These are phyloP conservation scores for Leccinum ponderosum DNA, from an alignment of 1,284 basidiomycete genomes.

Conservation along the genomic window DNA sequence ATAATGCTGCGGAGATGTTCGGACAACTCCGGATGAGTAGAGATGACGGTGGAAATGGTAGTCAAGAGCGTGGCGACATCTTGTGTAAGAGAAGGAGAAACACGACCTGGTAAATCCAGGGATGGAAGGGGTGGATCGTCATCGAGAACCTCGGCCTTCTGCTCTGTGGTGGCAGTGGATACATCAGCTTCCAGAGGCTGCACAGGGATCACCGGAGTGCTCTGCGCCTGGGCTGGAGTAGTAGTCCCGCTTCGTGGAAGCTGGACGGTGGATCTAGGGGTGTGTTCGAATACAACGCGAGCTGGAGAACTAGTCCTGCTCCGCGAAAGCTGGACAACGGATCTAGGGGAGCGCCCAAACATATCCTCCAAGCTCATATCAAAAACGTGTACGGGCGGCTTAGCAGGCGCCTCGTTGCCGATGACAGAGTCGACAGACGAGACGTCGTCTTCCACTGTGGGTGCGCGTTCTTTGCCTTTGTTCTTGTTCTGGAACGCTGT, in stretches of 20 bases:
- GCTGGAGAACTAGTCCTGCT: neutral
- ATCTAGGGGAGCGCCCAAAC: constrained; percentile 21
- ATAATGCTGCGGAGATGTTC: constrained; percentile 64
- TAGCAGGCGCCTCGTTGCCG: constrained; percentile 48
- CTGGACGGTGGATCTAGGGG: constrained; percentile 1
- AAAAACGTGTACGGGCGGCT: constrained; percentile 63
- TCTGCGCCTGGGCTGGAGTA: constrained; percentile 37
- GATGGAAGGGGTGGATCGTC: constrained; percentile 60
- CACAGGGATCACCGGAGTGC: constrained; percentile 31
- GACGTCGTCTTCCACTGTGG: constrained; percentile 41
- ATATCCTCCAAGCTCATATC: constrained; percentile 41
- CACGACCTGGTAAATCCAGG: constrained; percentile 36
- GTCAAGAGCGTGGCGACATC: constrained; percentile 64
- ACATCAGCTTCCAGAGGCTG: constrained; percentile 21
- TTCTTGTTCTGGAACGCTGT: constrained; percentile 28
- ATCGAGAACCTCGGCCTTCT: constrained; percentile 17
- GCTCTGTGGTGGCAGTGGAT: constrained; percentile 15
- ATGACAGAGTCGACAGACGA: constrained; percentile 60
- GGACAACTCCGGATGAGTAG: constrained; percentile 67
- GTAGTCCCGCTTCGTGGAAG: constrained; percentile 17
- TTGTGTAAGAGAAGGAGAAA: constrained; percentile 51
- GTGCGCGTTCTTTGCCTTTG: constrained; percentile 56
- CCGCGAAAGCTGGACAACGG: constrained; percentile 4
- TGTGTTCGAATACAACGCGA: neutral
- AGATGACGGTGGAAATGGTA: constrained; percentile 51